Evolutionary conservation across 768 basidiomycete species (phyloP).

Genomic region (Kwoniella shandongensis): DNA sequence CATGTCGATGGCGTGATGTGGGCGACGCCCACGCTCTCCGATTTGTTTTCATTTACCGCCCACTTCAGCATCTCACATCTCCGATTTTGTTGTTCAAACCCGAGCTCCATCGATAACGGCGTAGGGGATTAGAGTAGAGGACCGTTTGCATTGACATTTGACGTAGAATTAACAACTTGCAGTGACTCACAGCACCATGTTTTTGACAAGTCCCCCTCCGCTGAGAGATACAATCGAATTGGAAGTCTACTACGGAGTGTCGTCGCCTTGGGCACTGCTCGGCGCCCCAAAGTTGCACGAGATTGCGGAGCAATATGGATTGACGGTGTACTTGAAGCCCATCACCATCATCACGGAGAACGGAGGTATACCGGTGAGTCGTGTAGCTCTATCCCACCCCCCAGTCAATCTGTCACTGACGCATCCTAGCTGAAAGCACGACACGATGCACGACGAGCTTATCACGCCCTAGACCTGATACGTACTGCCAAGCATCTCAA

Average conservation of each 20-base stretch:
- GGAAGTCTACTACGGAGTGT: conserved; percentile 38
- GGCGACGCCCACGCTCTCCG: too few relatives aligned
- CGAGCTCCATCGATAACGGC: too few relatives aligned
- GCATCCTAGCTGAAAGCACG: conserved; percentile 32
- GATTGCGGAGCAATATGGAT: conserved; percentile 27
- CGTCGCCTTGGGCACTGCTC: conserved; percentile 40
- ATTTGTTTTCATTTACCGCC: too few relatives aligned
- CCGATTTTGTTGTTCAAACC: too few relatives aligned
- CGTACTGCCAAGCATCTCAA: conserved; percentile 23
- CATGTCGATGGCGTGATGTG: too few relatives aligned
- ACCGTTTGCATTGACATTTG: too few relatives aligned
- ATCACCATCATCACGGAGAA: conserved; percentile 40
- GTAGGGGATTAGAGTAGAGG: too few relatives aligned
- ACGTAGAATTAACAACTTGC: too few relatives aligned
- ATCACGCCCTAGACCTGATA: conserved; percentile 38
- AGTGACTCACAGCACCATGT: conserved; percentile 3
- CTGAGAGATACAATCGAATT: conserved; percentile 22
- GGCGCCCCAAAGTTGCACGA: conserved; percentile 30
- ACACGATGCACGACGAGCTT: conserved; percentile 36
- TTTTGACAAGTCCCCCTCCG: conserved; percentile 20
- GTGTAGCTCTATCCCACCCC: background rate
- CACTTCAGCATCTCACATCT: too few relatives aligned
- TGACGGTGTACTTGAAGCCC: conserved; percentile 37
- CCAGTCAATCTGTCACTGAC: conserved; percentile 1
- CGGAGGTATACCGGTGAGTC: conserved; percentile 37